These are phyloP conservation scores for Sporodiniella umbellata DNA, from an alignment of 371 early-diverging fungal species.

Conservation along the genomic window DNA sequence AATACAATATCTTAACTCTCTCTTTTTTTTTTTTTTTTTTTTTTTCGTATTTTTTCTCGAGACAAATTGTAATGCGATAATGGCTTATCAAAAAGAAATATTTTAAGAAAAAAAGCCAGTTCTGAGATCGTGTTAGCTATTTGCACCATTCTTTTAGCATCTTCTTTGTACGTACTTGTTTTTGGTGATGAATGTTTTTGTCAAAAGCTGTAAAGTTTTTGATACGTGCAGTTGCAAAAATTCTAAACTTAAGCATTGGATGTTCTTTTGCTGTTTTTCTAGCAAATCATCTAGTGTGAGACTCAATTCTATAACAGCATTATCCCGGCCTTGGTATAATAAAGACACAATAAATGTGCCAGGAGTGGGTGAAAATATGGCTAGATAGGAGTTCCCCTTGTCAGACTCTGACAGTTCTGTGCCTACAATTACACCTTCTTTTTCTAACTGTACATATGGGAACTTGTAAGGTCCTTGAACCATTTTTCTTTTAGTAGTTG, in stretches of 20 bases:
- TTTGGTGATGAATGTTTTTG: slow-evolving; percentile 46
- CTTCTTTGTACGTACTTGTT: too few species aligned
- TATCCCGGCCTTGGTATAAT: slow-evolving; percentile 84
- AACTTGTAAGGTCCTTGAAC: slow-evolving; percentile 68
- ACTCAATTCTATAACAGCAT: slow-evolving; percentile 92
- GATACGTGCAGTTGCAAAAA: slow-evolving; percentile 81
- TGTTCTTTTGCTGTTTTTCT: slow-evolving; percentile 92
- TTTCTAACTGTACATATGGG: slow-evolving; percentile 81
- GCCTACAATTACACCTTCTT: slow-evolving; percentile 86
- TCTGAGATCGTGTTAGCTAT: background rate
- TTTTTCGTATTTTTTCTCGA: too few species aligned
- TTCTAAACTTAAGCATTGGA: slow-evolving; percentile 82
- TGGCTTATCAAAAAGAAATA: too few species aligned
- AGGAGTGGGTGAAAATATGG: slow-evolving; percentile 78
- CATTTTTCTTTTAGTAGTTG: slow-evolving; percentile 42
- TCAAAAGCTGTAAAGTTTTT: slow-evolving; percentile 38
- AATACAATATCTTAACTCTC: too few species aligned
- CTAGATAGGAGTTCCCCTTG: slow-evolving; percentile 76
- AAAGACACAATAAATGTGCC: slow-evolving; percentile 86
- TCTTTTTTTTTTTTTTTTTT: too few species aligned
- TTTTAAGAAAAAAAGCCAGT: slow-evolving; percentile 1
- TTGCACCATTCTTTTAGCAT: background rate
- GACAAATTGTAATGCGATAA: too few species aligned
- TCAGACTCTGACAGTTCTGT: slow-evolving; percentile 86
- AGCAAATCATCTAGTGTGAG: slow-evolving; percentile 90